phyloP scores from a whole-genome alignment of 2,329 filamentous ascomycete species.

The Westerdykella sp. region DNA sequence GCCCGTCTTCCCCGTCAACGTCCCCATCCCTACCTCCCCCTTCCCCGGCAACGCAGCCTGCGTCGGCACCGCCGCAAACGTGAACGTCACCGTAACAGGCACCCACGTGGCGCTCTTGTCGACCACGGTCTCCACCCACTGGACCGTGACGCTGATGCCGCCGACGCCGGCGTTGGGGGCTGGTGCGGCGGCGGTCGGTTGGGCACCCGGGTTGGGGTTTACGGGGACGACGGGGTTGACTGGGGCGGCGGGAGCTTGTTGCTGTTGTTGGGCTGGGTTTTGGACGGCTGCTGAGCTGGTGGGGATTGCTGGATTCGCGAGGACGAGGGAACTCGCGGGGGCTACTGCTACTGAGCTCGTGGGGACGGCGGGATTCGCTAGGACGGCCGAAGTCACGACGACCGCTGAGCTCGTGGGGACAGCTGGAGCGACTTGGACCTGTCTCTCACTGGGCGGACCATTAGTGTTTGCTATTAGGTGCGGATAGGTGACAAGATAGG shows the following conservation, averaged over 20 bases:
- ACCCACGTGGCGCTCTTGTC: slow-evolving; percentile 27
- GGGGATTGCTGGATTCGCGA: neutral
- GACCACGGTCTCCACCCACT: slow-evolving; percentile 31
- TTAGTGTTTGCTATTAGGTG: no score
- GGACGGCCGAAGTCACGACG: neutral
- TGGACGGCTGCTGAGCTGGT: neutral
- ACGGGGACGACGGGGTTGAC: neutral
- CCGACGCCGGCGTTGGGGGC: neutral
- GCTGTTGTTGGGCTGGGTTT: neutral
- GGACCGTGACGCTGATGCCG: slow-evolving; percentile 16
- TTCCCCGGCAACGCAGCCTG: slow-evolving; percentile 20
- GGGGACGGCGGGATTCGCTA: neutral
- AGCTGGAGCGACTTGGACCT: neutral
- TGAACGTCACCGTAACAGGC: slow-evolving; percentile 23
- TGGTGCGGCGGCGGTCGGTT: neutral
- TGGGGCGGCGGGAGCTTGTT: neutral
- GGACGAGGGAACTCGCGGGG: no score
- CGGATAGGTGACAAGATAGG: no score
- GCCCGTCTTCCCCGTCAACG: slow-evolving; percentile 25
- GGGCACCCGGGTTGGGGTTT: neutral
- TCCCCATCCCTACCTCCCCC: slow-evolving; percentile 32
- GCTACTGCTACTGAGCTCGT: neutral
- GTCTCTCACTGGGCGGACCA: neutral
- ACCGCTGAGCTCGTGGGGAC: neutral
- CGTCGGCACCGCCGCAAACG: slow-evolving; percentile 15